Base-by-base conservation (phyloP, 352 stramenopile genomes). In the Pythium grandisporangium region DNA sequence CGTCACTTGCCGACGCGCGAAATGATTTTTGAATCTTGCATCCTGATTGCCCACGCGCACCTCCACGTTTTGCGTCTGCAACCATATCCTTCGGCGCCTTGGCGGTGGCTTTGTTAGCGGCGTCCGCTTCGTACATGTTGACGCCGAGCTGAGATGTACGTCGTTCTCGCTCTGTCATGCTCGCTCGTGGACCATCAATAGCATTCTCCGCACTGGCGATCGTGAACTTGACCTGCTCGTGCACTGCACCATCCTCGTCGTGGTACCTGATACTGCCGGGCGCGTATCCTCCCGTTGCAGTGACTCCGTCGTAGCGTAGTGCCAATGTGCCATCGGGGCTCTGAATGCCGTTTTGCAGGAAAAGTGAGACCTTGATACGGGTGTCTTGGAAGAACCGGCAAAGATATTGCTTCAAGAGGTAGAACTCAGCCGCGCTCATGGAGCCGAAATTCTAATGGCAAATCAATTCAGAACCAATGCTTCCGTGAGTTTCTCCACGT, bases 361-460 rank as follows among this genome's bases (percentile, higher is more conserved):
- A 95, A 36, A 96, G 70, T 26, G 79, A 95, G 4, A 96, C 84
- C 48, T 95, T 95, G 55, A 96, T 92, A 42, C 85, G 83, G 7
- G 78, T 76, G 48, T 90, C 84, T 52, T 95, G 78, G 65, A 93
- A 94, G 61, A 96, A 96, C 6, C 74, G 70, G 38, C 73, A 83
- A 24, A 96, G 60, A 21, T 80, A 80, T 53, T 95, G 86, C 48
- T 87, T 84, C 38, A 95, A 55, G 36, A 88, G 37, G 55, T 69
- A 83, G 55, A 93, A 91, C 37, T 95, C 61, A 4, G 71, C 84
- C 0, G 63, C 27, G 14, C 38, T 66, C 58, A 95, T 74, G 12
- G 8, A 17, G 10, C 72, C 69, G 51, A 94, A 96, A 8, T 65
- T 74, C 47, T 66, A 30, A n/a, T n/a, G n/a, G n/a, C n/a, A n/a